Evolutionary conservation across 225 moss, liverwort and hornwort genomes (phyloP), one percentile per base, ranked within the genome.

Genomic region (Takakia lepidozioides): DNA sequence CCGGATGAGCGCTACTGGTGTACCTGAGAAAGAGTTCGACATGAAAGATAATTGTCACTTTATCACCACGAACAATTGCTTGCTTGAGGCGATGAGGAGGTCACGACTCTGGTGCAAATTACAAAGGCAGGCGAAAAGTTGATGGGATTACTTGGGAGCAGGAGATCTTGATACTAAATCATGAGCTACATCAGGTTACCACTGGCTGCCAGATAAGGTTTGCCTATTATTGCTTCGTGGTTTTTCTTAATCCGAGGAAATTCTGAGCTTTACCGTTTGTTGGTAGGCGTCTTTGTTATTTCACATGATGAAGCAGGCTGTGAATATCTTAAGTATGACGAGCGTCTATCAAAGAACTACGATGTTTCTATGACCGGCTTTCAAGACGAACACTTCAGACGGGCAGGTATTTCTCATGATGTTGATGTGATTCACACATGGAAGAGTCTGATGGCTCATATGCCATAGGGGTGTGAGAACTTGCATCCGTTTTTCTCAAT

Each of bases 151-250:
- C 10, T 42, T 42, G 14, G 8, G 41, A 42, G 10, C 11, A 42
- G 1, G 18, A 42, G 18, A 7, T 10, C 5, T 16, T 15, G 8
- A 42, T 42, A 42, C 5, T 42, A 6, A 9, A 10, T 10, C 41
- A 42, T 42, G n/a, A 15, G 5, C 5, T 15, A 5, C 16, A 42
- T 1, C 41, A 42, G 41, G 5, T 19, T n/a, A 15, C 41, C 41
- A 5, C 16, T 42, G 10, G 1, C 5, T 42, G 41, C 18, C 18
- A 42, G n/a, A 42, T 42, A n/a, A 10, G n/a, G 16, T 2, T 42
- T 42, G 10, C 41, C 10, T 42, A 42, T 42, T 42, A 42, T 42
- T 42, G 41, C 16, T 42, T 42, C n/a, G 18, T 42, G 10, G 14
- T 42, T 8, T 42, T 42, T n/a, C 16, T 42, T 0, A 42, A 10